Evolutionary conservation across 805 yeast species (phyloP).

Genomic region (Pichia rugopelliculosa): DNA sequence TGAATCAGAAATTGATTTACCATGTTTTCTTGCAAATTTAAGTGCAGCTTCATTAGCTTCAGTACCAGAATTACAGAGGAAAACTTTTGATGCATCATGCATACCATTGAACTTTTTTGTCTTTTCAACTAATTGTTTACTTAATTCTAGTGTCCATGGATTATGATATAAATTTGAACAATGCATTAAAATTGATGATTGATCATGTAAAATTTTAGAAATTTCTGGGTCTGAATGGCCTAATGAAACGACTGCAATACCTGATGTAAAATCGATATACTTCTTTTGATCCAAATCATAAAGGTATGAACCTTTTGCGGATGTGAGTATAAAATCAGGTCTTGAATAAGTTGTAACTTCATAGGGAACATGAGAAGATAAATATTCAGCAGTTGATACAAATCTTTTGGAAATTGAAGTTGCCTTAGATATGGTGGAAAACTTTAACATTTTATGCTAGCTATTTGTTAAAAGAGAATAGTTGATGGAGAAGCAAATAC

Average conservation of each 20-base stretch:
- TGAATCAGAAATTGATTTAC: constrained; percentile 43
- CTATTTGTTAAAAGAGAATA: background rate
- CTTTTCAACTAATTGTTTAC: constrained; percentile 58
- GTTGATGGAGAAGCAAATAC: no score
- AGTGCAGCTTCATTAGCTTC: constrained; percentile 41
- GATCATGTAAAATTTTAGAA: constrained; percentile 63
- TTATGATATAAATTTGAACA: constrained; percentile 83
- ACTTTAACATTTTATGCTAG: background rate
- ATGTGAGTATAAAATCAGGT: constrained; percentile 67
- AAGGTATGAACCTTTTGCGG: constrained; percentile 73
- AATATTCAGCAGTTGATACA: constrained; percentile 25
- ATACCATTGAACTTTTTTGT: constrained; percentile 75
- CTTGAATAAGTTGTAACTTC: constrained; percentile 75
- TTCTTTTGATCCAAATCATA: constrained; percentile 74
- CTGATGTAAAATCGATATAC: constrained; percentile 88
- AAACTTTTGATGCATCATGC: constrained; percentile 69
- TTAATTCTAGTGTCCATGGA: constrained; percentile 73
- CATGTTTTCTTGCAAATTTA: constrained; percentile 70
- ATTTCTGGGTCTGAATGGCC: constrained; percentile 82
- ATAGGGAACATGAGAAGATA: constrained; percentile 29
- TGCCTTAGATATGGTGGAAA: background rate
- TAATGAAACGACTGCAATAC: constrained; percentile 93
- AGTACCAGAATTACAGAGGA: constrained; percentile 49
- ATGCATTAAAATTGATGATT: constrained; percentile 68
- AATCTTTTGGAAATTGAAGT: constrained; percentile 5